phyloP scores from a whole-genome alignment of 176 grass and related monocot genomes.

The Ampelocalamus luodianensis region DNA sequence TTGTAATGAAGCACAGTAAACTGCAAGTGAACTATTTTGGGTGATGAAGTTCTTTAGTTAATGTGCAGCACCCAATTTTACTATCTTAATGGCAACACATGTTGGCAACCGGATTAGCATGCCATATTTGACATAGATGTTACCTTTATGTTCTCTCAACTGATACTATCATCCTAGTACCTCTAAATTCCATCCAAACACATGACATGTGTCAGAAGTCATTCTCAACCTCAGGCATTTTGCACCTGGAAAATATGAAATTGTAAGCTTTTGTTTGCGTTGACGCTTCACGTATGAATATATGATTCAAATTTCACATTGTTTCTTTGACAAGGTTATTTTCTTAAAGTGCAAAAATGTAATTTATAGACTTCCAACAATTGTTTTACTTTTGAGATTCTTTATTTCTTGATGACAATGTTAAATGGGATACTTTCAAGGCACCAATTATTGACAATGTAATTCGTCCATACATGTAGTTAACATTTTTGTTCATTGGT shows the following conservation, averaged over 20 bases:
- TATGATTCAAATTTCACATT: background rate
- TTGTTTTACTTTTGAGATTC: background rate
- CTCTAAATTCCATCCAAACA: constrained; percentile 7
- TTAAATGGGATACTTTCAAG: background rate
- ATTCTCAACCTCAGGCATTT: background rate
- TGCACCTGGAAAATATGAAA: constrained; percentile 10
- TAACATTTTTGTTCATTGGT: constrained; percentile 15
- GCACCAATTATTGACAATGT: constrained; percentile 7
- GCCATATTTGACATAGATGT: background rate
- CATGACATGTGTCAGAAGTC: background rate
- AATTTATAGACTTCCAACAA: background rate
- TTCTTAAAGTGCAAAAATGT: constrained; percentile 4
- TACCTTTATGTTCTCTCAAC: background rate
- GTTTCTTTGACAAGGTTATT: background rate
- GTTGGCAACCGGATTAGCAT: background rate
- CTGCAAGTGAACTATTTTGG: background rate
- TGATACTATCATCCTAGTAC: background rate
- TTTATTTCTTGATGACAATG: constrained; percentile 14
- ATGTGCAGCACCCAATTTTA: background rate
- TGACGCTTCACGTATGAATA: background rate
- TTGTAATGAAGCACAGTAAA: background rate
- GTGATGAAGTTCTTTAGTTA: background rate
- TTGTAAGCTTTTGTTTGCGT: background rate
- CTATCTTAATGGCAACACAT: constrained; percentile 1
- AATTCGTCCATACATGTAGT: background rate